These are phyloP conservation scores for Pichia nakasei DNA, from an alignment of 805 yeast species.

Conservation along the genomic window DNA sequence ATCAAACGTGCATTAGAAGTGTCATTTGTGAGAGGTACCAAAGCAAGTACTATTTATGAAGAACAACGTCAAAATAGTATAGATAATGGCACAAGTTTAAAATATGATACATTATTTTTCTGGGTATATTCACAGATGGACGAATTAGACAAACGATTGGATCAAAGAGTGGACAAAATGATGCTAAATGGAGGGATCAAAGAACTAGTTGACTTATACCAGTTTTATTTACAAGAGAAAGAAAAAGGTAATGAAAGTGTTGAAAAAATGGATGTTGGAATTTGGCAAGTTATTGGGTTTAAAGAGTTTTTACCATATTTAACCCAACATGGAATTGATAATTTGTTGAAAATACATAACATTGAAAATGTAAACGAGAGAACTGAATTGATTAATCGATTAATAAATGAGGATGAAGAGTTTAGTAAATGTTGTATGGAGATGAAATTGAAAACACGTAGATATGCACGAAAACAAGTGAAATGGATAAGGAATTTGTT, in stretches of 20 bases:
- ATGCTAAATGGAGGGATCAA: conserved; percentile 54
- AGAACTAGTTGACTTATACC: conserved; percentile 58
- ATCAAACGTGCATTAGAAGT: conserved; percentile 77
- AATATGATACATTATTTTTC: conserved; percentile 56
- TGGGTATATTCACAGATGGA: conserved; percentile 74
- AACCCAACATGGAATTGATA: conserved; percentile 14
- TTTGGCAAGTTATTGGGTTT: conserved; percentile 94
- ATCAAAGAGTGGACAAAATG: conserved; percentile 80
- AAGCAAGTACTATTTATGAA: conserved; percentile 62
- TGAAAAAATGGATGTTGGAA: conserved; percentile 53
- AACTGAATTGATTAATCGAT: background rate
- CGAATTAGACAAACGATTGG: conserved; percentile 54
- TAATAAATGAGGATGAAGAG: conserved; percentile 8
- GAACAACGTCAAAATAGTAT: conserved; percentile 41
- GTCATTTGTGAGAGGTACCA: conserved; percentile 52
- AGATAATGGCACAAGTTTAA: conserved; percentile 37
- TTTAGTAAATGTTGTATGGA: conserved; percentile 46
- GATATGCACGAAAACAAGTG: conserved; percentile 80
- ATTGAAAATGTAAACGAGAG: background rate
- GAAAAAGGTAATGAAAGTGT: conserved; percentile 24
- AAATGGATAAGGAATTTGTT: conserved; percentile 81
- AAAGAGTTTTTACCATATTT: conserved; percentile 70
- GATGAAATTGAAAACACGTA: conserved; percentile 80
- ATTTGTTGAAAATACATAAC: background rate
- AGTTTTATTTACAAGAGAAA: conserved; percentile 29